Percentiles rank a stretch among this genome's conserved stretches.
These are phyloP conservation scores for Cyberlindnera mississippiensis DNA, from an alignment of 805 yeast species.

Conservation along the genomic window DNA sequence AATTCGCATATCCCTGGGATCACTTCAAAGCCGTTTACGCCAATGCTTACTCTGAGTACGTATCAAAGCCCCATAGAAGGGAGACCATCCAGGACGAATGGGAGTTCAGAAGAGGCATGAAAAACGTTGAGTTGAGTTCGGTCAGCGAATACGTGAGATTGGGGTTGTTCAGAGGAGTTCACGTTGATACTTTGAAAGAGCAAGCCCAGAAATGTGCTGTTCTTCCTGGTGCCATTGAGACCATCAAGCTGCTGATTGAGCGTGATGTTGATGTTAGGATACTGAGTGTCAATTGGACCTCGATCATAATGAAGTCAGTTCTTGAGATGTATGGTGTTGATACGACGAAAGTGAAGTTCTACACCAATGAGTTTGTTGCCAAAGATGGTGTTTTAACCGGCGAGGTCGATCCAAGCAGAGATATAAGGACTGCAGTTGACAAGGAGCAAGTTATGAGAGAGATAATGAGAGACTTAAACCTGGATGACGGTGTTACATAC, in stretches of 20 bases:
- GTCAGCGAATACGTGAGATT: constrained; percentile 37
- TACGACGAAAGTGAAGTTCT: constrained; percentile 28
- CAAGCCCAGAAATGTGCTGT: constrained; percentile 37
- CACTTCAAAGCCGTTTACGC: constrained; percentile 43
- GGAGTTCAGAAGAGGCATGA: constrained; percentile 42
- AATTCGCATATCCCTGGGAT: constrained; percentile 35
- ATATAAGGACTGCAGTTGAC: constrained; percentile 52
- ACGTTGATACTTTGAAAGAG: constrained; percentile 27
- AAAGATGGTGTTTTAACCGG: constrained; percentile 14
- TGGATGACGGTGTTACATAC: constrained; percentile 34
- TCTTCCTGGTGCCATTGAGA: constrained; percentile 31
- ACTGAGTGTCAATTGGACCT: constrained; percentile 63
- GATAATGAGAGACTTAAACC: constrained; percentile 18
- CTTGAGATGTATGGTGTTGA: constrained; percentile 25
- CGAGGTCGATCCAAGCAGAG: constrained; percentile 1
- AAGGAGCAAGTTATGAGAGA: constrained; percentile 33
- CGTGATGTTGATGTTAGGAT: constrained; percentile 37
- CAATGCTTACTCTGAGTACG: constrained; percentile 33
- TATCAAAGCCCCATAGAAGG: constrained; percentile 29
- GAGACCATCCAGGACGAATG: constrained; percentile 38
- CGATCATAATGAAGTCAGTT: constrained; percentile 38
- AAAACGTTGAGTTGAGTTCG: constrained; percentile 45
- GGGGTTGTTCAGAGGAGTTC: constrained; percentile 41
- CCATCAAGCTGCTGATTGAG: constrained; percentile 13
- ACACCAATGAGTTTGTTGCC: constrained; percentile 50